Percentiles rank a stretch among this genome's conserved stretches.
phyloP scores from a whole-genome alignment of 139 green algal species.

The Raphidocelis subcapitata region DNA sequence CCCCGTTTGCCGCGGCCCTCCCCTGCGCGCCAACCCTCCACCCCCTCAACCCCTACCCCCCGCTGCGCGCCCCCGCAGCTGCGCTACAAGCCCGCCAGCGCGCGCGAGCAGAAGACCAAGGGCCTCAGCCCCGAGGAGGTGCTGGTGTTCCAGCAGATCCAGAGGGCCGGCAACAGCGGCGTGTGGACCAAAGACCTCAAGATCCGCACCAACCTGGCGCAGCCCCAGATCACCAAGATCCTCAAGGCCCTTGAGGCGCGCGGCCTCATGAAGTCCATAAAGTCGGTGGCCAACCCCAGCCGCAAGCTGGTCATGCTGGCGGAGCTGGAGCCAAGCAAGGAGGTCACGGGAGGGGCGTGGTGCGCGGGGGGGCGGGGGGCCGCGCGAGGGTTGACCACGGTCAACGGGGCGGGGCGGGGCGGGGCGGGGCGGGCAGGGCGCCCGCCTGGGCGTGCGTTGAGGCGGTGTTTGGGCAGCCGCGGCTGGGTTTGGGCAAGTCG shows the following conservation, averaged over 20 bases:
- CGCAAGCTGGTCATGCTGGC: conserved; percentile 94
- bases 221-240: conserved; percentile 90
- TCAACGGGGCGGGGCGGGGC: neutral
- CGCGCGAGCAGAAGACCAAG: no score
- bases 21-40: neutral
- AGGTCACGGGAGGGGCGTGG: conserved; percentile 96
- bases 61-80: no score
- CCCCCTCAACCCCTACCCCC: no score
- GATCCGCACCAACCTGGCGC: conserved; percentile 78
- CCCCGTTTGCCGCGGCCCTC: neutral
- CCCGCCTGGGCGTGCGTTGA: neutral
- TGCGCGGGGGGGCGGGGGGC: conserved; percentile 15
- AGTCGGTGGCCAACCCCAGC: conserved; percentile 74
- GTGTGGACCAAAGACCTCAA: conserved; percentile 95
- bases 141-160: conserved; percentile 89
- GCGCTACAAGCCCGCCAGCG: neutral
- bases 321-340: conserved; percentile 84
- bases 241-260: conserved; percentile 86
- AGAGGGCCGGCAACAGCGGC: conserved; percentile 69
- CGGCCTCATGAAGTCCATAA: conserved; percentile 87
- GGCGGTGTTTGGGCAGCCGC: no score
- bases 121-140: conserved; percentile 81
- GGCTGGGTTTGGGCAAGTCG: no score
- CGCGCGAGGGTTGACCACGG: neutral
- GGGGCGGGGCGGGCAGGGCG: no score